Base-by-base conservation (phyloP, 345 rosid genomes). In the Heritiera fomes region DNA sequence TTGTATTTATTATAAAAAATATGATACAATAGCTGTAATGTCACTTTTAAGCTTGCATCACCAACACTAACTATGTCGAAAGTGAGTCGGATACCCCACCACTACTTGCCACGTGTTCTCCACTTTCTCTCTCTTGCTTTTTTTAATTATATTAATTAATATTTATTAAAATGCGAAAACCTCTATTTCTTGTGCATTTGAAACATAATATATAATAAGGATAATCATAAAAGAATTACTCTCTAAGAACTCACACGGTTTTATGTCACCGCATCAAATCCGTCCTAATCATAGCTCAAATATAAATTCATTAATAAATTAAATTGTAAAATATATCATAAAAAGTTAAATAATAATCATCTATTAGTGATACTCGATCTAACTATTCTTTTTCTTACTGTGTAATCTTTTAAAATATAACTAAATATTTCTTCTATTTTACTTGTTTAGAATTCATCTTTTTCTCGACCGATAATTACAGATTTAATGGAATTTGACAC, bases 61-160 rank as follows among this genome's bases (percentile, higher is more conserved):
- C 81, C 46, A 72, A 75, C 65, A 70, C 38, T 67, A 40, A 46
- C 17, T 2, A 23, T 52, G 75, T 17, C 9, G 30, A 53, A 53
- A 56, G 52, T 83, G 89, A 81, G 79, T 84, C 81, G 20, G 84
- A 83, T 77, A 40, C 80, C 67, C 76, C 87, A 79, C 85, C 71
- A 75, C 82, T 73, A 61, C 53, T 28, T 63, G 73, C 84, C 83
- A 75, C 86, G 84, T 70, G 78, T 58, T 53, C 47, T 49, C 80
- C 88, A 82, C 63, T 40, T 5, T 40, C 43, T 40, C 43, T 40
- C 43, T 4, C 5, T 40, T 40, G 43, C 49, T 8, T 46, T 46
- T 40, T 34, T 34, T 34, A 3, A 40, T 40, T 2, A 40, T 40
- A 40, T 47, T 49, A 49, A 40, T 40, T 47, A 47, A 23, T 23